Evolutionary conservation across 805 yeast genomes (phyloP).

Genomic region (Teunomyces barrocoloradensis): DNA sequence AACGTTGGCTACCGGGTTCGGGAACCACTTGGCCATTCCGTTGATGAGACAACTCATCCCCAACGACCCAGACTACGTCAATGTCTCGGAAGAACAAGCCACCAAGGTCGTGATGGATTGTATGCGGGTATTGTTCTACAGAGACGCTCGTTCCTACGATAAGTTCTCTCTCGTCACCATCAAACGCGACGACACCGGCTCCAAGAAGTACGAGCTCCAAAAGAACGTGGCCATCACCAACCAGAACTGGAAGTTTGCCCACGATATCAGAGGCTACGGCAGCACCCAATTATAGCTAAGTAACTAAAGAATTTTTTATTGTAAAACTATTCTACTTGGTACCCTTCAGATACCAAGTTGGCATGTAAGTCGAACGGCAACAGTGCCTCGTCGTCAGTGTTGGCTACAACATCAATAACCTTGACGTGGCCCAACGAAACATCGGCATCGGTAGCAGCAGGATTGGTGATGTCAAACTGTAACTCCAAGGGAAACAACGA

Average conservation of each 20-base stretch:
- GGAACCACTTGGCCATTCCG: conserved; percentile 92
- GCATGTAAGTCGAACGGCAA: conserved; percentile 70
- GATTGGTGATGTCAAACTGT: conserved; percentile 50
- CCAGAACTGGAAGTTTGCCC: conserved; percentile 90
- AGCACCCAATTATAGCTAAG: conserved; percentile 50
- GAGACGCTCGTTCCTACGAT: conserved; percentile 94
- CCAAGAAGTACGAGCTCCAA: conserved; percentile 54
- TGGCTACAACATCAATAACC: conserved; percentile 56
- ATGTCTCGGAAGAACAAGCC: conserved; percentile 72
- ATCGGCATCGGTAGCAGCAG: conserved; percentile 39
- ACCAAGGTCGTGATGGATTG: conserved; percentile 72
- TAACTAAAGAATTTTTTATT: not conserved
- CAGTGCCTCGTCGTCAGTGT: conserved; percentile 49
- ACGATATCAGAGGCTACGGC: conserved; percentile 87
- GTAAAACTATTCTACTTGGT: conserved; percentile 33
- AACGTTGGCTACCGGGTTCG: conserved; percentile 93
- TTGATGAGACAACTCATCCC: conserved; percentile 82
- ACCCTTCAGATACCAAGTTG: conserved; percentile 57
- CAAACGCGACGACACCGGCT: conserved; percentile 42
- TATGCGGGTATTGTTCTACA: conserved; percentile 91
- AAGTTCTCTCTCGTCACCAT: conserved; percentile 79
- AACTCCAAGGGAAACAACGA: conserved; percentile 85
- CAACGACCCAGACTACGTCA: conserved; percentile 68
- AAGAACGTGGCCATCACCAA: conserved; percentile 64
- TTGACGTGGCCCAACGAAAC: conserved; percentile 63